These are phyloP conservation scores for Monosporascus cannonballus DNA, from an alignment of 2,329 filamentous ascomycete species.

Conservation along the genomic window DNA sequence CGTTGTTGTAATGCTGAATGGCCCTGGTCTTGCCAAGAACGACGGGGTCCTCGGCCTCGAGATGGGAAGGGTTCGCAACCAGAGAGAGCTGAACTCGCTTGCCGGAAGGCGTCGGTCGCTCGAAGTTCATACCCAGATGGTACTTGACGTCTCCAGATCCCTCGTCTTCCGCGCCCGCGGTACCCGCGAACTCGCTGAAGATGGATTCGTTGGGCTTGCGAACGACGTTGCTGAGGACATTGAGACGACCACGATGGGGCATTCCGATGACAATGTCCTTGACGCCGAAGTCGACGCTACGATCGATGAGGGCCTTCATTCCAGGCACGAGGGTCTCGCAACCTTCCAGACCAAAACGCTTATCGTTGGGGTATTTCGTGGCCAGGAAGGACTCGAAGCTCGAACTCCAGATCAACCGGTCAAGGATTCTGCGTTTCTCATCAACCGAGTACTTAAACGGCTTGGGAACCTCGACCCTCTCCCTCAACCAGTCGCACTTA, in stretches of 20 bases:
- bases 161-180: constrained; percentile 81
- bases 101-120: constrained; percentile 93
- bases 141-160: constrained; percentile 99
- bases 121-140: constrained; percentile 99
- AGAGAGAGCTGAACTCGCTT: constrained; percentile 99
- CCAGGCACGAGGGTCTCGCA: constrained; percentile 95
- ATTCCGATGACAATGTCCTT: constrained; percentile 99
- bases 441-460: constrained; percentile 98
- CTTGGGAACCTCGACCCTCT: constrained; percentile 86
- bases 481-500: constrained; percentile 96
- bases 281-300: constrained; percentile 95
- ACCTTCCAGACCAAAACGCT: constrained; percentile 96
- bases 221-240: constrained; percentile 96
- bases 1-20: constrained; percentile 98
- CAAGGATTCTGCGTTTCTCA: constrained; percentile 95
- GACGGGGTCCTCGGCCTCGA: constrained; percentile 96
- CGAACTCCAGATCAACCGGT: constrained; percentile 96
- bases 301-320: constrained; percentile 98
- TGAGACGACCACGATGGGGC: constrained; percentile 97
- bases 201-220: constrained; percentile 99
- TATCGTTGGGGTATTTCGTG: constrained; percentile 99
- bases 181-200: constrained; percentile 95
- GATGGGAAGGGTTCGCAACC: constrained; percentile 95
- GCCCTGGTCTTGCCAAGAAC: constrained; percentile 96
- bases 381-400: constrained; percentile 94